Evolutionary conservation across 495 filamentous ascomycete species (phyloP).

Genomic region (Oidiodendron maius): DNA sequence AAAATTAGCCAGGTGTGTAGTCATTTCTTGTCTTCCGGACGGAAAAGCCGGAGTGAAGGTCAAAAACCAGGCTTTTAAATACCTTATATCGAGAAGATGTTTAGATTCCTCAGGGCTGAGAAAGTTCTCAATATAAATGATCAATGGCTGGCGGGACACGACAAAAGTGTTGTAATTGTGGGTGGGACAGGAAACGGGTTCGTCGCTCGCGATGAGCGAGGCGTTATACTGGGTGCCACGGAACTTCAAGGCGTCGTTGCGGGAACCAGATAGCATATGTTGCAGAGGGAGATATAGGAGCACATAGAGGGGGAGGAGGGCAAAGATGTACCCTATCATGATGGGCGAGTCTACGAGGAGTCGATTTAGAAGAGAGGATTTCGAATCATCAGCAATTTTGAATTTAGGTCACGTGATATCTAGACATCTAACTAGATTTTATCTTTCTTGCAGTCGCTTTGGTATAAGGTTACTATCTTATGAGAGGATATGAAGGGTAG

Average conservation of each 20-base stretch:
- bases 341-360: no score
- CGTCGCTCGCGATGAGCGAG: conserved; percentile 17
- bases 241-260: neutral
- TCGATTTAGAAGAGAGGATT: no score
- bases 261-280: conserved; percentile 9
- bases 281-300: conserved; percentile 22
- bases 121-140: conserved; percentile 54
- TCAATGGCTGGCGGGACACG: conserved; percentile 43
- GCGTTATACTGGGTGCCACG: conserved; percentile 7
- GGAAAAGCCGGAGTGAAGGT: neutral
- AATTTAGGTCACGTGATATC: no score
- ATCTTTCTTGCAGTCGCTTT: no score
- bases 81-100: conserved; percentile 47
- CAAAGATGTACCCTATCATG: conserved; percentile 21
- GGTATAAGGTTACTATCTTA: no score
- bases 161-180: conserved; percentile 26
- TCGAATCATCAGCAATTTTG: no score
- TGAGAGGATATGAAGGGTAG: no score
- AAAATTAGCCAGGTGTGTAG: conserved; percentile 13
- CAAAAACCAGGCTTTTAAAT: conserved; percentile 3
- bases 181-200: conserved; percentile 16
- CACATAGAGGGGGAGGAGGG: conserved; percentile 18
- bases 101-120: conserved; percentile 40
- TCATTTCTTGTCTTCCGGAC: neutral
- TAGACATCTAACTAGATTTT: no score